These are phyloP conservation scores for Cytospora chrysosperma DNA, from an alignment of 2,329 filamentous ascomycete species.

Conservation along the genomic window DNA sequence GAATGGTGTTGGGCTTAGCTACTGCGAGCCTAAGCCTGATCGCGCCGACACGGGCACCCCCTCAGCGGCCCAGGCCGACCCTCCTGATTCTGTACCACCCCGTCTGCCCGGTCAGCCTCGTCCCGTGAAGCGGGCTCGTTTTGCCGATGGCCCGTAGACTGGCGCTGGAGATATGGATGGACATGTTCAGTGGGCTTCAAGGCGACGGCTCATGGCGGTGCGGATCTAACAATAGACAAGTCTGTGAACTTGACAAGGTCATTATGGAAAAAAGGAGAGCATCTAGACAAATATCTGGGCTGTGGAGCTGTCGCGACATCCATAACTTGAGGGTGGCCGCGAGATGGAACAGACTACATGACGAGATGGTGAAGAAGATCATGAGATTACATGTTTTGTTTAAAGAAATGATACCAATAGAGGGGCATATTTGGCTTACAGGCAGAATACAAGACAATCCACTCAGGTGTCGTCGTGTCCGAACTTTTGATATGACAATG, in stretches of 20 bases:
- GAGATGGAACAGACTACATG: background rate
- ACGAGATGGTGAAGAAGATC: background rate
- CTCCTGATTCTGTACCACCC: background rate
- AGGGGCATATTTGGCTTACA: background rate
- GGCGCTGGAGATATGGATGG: too few species aligned
- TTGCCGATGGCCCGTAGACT: background rate
- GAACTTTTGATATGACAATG: too few species aligned
- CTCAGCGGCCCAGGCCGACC: background rate
- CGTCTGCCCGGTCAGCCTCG: background rate
- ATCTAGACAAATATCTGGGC: background rate
- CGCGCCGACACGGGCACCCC: too few species aligned
- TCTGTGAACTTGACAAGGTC: too few species aligned
- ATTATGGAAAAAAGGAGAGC: too few species aligned
- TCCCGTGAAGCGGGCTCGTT: slow-evolving; percentile 13
- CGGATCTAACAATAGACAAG: too few species aligned
- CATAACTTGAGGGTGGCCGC: background rate
- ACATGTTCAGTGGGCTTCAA: too few species aligned
- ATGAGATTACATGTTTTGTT: background rate
- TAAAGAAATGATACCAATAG: background rate
- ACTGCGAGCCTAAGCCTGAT: too few species aligned
- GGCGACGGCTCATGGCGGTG: too few species aligned
- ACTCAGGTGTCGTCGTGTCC: too few species aligned
- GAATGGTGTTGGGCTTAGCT: too few species aligned
- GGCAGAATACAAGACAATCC: background rate
- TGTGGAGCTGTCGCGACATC: background rate